A percentile compares a stretch with the other conserved stretches of the same genome.
These are phyloP conservation scores for Hondaea fermentalgiana DNA, from an alignment of 108 stramenopile species.

Conservation along the genomic window DNA sequence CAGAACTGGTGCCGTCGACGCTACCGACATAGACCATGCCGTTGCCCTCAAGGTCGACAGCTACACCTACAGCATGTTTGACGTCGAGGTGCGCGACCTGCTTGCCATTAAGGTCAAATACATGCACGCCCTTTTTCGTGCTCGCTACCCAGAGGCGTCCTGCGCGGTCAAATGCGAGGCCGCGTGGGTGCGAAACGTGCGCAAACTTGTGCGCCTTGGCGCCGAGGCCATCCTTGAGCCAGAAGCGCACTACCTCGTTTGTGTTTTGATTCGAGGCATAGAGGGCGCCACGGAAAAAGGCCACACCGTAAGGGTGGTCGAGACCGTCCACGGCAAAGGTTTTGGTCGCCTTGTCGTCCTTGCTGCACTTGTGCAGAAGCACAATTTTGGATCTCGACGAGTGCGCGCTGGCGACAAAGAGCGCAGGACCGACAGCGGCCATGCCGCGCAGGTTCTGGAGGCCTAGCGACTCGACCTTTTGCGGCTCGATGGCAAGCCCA, in stretches of 20 bases:
- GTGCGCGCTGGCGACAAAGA: conserved; percentile 4
- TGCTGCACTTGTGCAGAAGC: neutral
- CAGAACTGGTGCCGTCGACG: neutral
- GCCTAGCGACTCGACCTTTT: neutral
- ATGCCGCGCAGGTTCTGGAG: neutral
- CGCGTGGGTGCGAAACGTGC: neutral
- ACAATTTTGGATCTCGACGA: neutral
- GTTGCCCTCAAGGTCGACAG: neutral
- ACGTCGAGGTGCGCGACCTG: neutral
- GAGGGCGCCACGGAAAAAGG: neutral
- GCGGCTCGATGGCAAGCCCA: neutral
- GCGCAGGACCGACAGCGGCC: neutral
- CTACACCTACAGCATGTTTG: neutral
- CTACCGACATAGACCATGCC: neutral
- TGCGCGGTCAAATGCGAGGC: neutral
- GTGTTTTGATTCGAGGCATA: neutral
- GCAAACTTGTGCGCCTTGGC: conserved; percentile 11
- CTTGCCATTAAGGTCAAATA: neutral
- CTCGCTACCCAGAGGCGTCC: neutral
- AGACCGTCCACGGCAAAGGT: neutral
- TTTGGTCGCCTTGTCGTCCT: neutral
- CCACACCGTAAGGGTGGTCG: neutral
- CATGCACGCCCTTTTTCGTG: neutral
- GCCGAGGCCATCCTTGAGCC: neutral
- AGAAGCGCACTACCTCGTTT: neutral